These are phyloP conservation scores for Phialocephala subalpina DNA, from an alignment of 2,329 filamentous ascomycete genomes.

Conservation along the genomic window DNA sequence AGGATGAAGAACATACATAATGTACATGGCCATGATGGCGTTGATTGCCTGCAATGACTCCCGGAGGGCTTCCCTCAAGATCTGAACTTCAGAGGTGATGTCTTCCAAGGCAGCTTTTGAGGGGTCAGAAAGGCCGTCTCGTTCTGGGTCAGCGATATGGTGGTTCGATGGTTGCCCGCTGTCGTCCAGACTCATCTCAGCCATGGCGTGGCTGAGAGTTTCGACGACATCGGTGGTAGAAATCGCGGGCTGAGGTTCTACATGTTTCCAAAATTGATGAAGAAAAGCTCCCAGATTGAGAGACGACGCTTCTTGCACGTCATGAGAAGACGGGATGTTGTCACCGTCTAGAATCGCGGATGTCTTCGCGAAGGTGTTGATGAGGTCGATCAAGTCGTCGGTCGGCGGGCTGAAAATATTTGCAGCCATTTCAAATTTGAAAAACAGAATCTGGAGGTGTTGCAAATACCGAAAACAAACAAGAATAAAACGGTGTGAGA, in stretches of 20 bases:
- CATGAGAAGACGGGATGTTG: neutral
- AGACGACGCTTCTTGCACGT: neutral
- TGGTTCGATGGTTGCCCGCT: neutral
- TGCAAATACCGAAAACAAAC: neutral
- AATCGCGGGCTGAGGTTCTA: neutral
- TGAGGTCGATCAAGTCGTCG: neutral
- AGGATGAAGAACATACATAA: neutral
- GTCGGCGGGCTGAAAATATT: neutral
- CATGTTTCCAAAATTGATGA: neutral
- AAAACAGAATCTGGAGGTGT: neutral
- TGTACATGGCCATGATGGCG: neutral
- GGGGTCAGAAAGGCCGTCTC: neutral
- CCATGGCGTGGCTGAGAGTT: neutral
- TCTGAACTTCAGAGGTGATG: neutral
- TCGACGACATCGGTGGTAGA: neutral
- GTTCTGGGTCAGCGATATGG: neutral
- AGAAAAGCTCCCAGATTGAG: neutral
- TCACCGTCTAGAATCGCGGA: neutral
- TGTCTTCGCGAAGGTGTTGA: neutral
- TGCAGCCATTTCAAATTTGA: neutral
- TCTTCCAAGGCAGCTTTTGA: neutral
- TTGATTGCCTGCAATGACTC: neutral
- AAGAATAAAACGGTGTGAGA: neutral
- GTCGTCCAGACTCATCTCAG: neutral
- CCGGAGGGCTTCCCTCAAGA: neutral